phyloP scores from a whole-genome alignment of 306 rosid genomes.

The Spatholobus suberectus region DNA sequence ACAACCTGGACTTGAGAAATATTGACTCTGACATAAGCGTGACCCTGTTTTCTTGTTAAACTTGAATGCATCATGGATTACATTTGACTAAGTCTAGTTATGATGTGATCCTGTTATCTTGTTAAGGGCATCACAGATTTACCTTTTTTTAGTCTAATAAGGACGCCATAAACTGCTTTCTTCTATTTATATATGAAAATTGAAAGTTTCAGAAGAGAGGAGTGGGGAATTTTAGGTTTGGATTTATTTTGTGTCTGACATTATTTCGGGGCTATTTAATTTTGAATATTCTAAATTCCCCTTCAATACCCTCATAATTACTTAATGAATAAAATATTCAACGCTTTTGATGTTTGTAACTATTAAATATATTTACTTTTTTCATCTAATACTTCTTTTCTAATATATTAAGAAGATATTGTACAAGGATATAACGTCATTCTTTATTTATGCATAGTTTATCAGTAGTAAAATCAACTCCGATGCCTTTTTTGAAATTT shows the following conservation, averaged over 20 bases:
- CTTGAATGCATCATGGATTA: slow-evolving; percentile 17
- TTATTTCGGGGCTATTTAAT: not conserved
- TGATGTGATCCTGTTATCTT: not conserved
- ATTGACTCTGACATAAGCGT: slow-evolving; percentile 15
- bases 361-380: not conserved
- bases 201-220: not conserved
- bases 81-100: slow-evolving; percentile 22
- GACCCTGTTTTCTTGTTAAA: slow-evolving; percentile 16
- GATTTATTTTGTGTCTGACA: slow-evolving; percentile 1
- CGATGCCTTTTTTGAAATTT: slow-evolving; percentile 8
- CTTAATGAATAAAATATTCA: not conserved
- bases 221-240: not conserved
- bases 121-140: slow-evolving; percentile 1
- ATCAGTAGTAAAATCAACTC: not conserved
- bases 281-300: not conserved
- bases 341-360: not conserved
- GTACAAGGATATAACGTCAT: not conserved
- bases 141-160: not conserved
- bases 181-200: slow-evolving; percentile 14
- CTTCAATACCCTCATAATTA: not conserved
- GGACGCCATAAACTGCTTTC: not conserved
- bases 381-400: not conserved
- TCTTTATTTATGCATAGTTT: not conserved
- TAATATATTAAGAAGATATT: not conserved
- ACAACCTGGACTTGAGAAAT: slow-evolving; percentile 19